phyloP scores from a whole-genome alignment of 352 stramenopile species.

The Phytopythium boreale region DNA sequence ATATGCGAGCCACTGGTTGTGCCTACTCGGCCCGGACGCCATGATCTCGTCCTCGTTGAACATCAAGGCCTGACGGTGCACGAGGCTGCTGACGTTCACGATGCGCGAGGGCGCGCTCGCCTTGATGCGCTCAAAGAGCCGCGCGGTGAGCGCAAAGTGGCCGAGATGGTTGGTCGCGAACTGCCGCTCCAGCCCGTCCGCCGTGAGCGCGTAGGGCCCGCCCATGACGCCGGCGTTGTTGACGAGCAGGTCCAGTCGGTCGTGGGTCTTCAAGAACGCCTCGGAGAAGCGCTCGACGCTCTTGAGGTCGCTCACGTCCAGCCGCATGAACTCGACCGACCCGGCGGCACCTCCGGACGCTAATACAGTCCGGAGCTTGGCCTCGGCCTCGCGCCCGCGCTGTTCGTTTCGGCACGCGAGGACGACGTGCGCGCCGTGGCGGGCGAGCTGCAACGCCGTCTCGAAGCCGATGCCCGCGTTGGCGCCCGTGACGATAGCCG shows the following conservation, averaged over 20 bases:
- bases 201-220: constrained; percentile 25
- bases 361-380: constrained; percentile 13
- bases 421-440: constrained; percentile 29
- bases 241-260: constrained; percentile 50
- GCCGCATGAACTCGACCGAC: constrained; percentile 45
- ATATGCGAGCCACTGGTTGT: constrained; percentile 44
- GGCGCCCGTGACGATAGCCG: constrained; percentile 24
- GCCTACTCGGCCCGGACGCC: constrained; percentile 15
- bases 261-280: constrained; percentile 23
- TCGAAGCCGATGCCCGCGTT: too few species aligned
- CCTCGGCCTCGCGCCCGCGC: constrained; percentile 21
- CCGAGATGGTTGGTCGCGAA: constrained; percentile 68
- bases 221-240: constrained; percentile 67
- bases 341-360: constrained; percentile 7
- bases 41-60: constrained; percentile 26
- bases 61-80: constrained; percentile 25
- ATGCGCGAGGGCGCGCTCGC: constrained; percentile 23
- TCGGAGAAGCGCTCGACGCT: constrained; percentile 41
- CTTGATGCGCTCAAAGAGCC: constrained; percentile 41
- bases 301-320: constrained; percentile 40
- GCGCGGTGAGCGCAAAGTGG: constrained; percentile 45
- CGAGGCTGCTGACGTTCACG: constrained; percentile 43
- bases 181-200: constrained; percentile 48
- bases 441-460: constrained; percentile 26
- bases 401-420: constrained; percentile 28